Base-by-base conservation (phyloP, 164 flowering plant genomes). In the Aristolochia californica region DNA sequence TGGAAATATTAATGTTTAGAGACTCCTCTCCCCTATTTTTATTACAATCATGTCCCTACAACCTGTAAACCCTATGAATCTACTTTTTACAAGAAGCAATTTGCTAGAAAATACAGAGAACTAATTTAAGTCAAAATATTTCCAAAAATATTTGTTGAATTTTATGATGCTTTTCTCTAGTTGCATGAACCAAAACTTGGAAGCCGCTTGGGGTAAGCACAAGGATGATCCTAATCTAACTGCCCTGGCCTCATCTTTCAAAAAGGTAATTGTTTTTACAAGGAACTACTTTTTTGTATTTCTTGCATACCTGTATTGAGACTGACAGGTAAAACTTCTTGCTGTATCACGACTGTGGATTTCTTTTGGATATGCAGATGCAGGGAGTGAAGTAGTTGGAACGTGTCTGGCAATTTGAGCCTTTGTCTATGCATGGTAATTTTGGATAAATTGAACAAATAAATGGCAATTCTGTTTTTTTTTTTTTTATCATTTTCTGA, bases 111-210 rank as follows among this genome's bases (percentile, higher is more conserved):
- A 8, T 47, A 1, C 4, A 1, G 20, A 13, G 5, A 13, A 16
- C 5, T 47, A 47, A 11, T 47, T 20, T 47, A 16, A 15, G 20
- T 18, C 30, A 1, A 13, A 30, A 10, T 11, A 26, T 28, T 10
- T 13, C 50, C 2, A 1, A 34, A 13, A 22, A 12, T 8, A 14
- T 25, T 47, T 20, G 56, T 43, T 53, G 45, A 54, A 20, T 58
- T 2, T 53, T 21, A 27, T 55, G 43, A 18, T 43, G 57, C 52
- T 26, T 43, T 21, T 47, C 13, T n/a, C 54, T 56, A 91, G 95
- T 73, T 80, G 87, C 83, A 85, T 80, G 75, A 81, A 85, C 60
- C 48, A 30, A 60, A 93, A 87, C 56, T 83, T 88, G 66, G 81
- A 82, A 70, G 71, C 72, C 62, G 81, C 80, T 55, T 88, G 95